phyloP scores from a whole-genome alignment of 345 rosid species.

The Kernera saxatilis region DNA sequence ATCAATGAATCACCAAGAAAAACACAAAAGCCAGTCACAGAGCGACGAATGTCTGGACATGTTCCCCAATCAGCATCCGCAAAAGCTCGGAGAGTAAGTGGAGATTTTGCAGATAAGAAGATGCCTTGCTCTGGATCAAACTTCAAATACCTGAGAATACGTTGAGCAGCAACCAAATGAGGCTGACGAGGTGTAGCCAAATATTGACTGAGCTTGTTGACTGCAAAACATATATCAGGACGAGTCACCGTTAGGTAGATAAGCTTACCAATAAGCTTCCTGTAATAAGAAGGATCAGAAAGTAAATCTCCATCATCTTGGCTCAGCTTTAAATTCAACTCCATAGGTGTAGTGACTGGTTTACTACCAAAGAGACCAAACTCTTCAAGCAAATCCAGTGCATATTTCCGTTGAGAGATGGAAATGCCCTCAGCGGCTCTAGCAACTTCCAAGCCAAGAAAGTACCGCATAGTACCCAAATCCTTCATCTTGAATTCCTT shows the following conservation, averaged over 20 bases:
- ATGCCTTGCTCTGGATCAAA: not conserved
- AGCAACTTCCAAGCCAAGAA: not conserved
- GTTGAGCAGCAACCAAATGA: not conserved
- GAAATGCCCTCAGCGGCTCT: not conserved
- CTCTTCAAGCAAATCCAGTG: not conserved
- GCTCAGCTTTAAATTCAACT: not conserved
- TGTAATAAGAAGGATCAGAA: not conserved
- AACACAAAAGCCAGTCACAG: too few relatives aligned
- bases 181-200: not conserved
- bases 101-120: not conserved
- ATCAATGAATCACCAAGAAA: too few relatives aligned
- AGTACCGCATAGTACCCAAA: not conserved
- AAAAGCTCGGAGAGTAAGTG: too few relatives aligned
- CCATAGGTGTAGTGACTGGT: not conserved
- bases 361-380: not conserved
- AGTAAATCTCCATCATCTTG: not conserved
- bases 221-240: not conserved
- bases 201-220: not conserved
- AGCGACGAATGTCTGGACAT: too few relatives aligned
- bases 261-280: not conserved
- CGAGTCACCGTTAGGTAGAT: not conserved
- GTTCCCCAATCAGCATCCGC: too few relatives aligned
- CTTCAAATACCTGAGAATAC: not conserved
- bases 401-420: not conserved
- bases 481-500: not conserved